Evolutionary conservation across 169 alveolate species (phyloP), one percentile per base, ranked within the genome.

Genomic region (Eimeria tenella): DNA sequence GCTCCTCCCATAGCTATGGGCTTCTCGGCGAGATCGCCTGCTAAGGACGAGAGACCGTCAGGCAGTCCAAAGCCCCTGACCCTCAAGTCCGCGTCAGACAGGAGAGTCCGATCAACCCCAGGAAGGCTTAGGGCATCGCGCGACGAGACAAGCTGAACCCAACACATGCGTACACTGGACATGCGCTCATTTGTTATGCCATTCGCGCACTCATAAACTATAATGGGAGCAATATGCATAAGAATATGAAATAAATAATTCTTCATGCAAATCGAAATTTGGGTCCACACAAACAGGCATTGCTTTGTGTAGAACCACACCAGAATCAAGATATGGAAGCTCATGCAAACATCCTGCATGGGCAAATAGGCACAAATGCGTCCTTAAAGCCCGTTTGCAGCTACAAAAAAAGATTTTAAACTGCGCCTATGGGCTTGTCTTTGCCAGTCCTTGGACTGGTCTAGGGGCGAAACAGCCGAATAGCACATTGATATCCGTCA

Each of bases 31-130:
- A 65, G 55, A 21, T 86, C 93, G 1, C 93, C 93, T 2, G 83
- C 71, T 11, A 86, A 53, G 4, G 93, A 86, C 31, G 74, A 62
- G 19, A 86, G 70, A 4, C 93, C 93, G 55, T 86, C 93, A n/a
- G 93, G 83, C 55, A 65, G 53, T 7, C 93, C 93, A 21, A 86
- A 86, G 65, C 93, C 93, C 53, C 84, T 21, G 83, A 86, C 60
- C 56, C 93, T 58, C 21, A 70, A 68, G 70, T 71, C 93, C 68
- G 74, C 93, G 55, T 74, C 84, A 9, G 84, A 79, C 55, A 79
- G 88, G 50, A 79, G 88, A 50, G 62, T 74, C 84, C 56, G n/a
- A 6, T 74, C 84, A 19, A 74, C 31, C 4, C 84, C 84, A 31
- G 84, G 84, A 9, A 74, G 60, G 11, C 53, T 23, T 21, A 74